Base-by-base conservation (phyloP, 164 flowering plant genomes). In the Saururus chinensis region DNA sequence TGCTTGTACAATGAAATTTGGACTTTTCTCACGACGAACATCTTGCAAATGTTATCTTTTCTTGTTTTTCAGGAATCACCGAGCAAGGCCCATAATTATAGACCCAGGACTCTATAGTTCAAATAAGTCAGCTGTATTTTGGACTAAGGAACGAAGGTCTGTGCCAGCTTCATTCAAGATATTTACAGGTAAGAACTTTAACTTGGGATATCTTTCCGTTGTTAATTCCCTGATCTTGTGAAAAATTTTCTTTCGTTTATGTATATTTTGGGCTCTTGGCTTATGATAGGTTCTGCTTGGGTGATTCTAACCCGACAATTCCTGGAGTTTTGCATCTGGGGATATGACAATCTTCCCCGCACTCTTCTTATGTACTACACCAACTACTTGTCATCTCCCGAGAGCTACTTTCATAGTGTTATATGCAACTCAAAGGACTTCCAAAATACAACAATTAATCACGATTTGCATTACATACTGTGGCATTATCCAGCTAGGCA, bases 281-380 rank as follows among this genome's bases (percentile, higher is more conserved):
- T 17, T 30, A 21, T 41, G 22, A 21, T 40, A 89, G 97, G 97
- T 1, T 85, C 95, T 12, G 73, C 76, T 24, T 82, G 88, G 86
- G 77, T 85, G 67, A 78, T 81, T 51, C 80, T 89, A 54, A 75
- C 84, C 16, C 82, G 76, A 68, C 56, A 88, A 23, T 86, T 85
- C 65, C 76, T 86, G 5, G 95, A 89, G 52, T 87, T 81, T 69
- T 82, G 86, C 60, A 66, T 89, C 10, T 84, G 82, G 88, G 96
- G 92, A 45, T 85, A 88, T 86, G 95, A 89, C 57, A 89, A 85
- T 75, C 90, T 89, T 48, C 97, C 97, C 3, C 87, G 95, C 17
- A 89, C 87, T 4, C 82, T 89, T 20, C 84, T 89, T 60, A 84
- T 89, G 95, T 89, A 89, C 77, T 87, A 85, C 71, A 82, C 92